phyloP scores from a whole-genome alignment of 1,139 yeast genomes.

The Saccharomyces hybrid region DNA sequence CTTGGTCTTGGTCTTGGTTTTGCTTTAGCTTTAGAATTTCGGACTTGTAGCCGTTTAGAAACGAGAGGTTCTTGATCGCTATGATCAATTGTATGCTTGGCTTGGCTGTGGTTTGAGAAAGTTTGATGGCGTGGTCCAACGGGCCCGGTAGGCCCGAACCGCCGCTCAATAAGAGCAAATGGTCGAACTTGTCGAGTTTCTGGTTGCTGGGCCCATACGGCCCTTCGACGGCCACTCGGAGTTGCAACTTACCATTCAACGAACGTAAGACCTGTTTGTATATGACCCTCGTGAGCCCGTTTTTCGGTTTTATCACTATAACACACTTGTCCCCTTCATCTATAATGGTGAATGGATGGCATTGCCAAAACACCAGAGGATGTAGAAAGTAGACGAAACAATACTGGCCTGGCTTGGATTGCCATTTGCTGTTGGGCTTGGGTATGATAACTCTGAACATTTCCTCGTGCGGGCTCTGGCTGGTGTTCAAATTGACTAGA shows the following conservation, averaged over 20 bases:
- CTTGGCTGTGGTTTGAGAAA: background rate
- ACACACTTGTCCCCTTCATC: slow-evolving; percentile 32
- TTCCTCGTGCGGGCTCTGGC: background rate
- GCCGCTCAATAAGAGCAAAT: slow-evolving; percentile 50
- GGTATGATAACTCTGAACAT: slow-evolving; percentile 30
- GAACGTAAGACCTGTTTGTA: slow-evolving; percentile 20
- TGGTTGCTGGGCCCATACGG: slow-evolving; percentile 43
- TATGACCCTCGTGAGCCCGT: slow-evolving; percentile 38
- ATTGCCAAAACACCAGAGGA: slow-evolving; percentile 50
- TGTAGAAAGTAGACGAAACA: slow-evolving; percentile 23
- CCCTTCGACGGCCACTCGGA: slow-evolving; percentile 48
- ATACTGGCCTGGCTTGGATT: slow-evolving; percentile 30
- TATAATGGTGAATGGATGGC: slow-evolving; percentile 65
- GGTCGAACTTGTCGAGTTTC: slow-evolving; percentile 35
- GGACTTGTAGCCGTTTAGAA: slow-evolving; percentile 1
- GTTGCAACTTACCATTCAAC: slow-evolving; percentile 12
- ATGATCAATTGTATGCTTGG: slow-evolving; percentile 1
- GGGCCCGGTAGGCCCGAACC: slow-evolving; percentile 73
- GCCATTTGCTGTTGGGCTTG: slow-evolving; percentile 27
- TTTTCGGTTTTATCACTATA: slow-evolving; percentile 42
- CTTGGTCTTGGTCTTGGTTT: background rate
- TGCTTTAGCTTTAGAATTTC: background rate
- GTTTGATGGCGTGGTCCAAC: slow-evolving; percentile 26
- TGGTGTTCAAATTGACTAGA: slow-evolving; percentile 1
- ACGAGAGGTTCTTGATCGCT: background rate